Base-by-base conservation (phyloP, 2,329 filamentous ascomycete species). In the Ceratocystis eucalypticola region DNA sequence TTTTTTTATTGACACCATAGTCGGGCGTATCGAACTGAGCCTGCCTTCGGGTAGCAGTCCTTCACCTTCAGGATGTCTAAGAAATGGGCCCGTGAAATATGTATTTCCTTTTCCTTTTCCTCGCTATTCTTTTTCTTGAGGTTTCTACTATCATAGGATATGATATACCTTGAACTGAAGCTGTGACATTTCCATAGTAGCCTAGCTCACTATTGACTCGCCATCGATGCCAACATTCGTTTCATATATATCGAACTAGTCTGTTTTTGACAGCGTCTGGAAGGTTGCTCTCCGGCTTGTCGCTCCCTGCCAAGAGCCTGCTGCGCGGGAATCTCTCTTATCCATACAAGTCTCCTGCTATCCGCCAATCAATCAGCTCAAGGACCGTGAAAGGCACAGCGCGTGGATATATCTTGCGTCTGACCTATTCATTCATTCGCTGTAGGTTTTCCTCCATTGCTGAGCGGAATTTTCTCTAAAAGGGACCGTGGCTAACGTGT, bases 11-110 rank as follows among this genome's bases (percentile, higher is more conserved):
- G 15, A 25, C 44, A 48, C 64, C 37, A 66, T 66, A 67, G 45
- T 30, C 64, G 64, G 64, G 64, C 64, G 64, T 48, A 33, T 17
- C 7, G 37, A 61, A 25, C 37, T 59, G 55, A 2, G 55, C 3
- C 33, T 59, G 30, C 28, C 7, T 37, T 59, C 17, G 25, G 55
- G 55, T 20, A 53, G 48, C 55, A 59, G 55, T 59, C 48, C 48
- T 28, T 22, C n/a, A 12, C 15, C 1, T 33, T 37, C 15, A 33
- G 17, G 55, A 12, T 8, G 28, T n/a, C 5, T 37, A 8, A 28
- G 28, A 8, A 59, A 59, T 59, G 15, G 33, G 25, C 15, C 55
- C 55, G n/a, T 59, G 55, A 37, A 59, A 37, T 37, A 30, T 59
- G 17, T 20, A 30, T 37, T 12, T 59, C 55, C 37, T 37, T 59